Base-by-base conservation (phyloP, 768 basidiomycete species). In the Boletus bicolor region DNA sequence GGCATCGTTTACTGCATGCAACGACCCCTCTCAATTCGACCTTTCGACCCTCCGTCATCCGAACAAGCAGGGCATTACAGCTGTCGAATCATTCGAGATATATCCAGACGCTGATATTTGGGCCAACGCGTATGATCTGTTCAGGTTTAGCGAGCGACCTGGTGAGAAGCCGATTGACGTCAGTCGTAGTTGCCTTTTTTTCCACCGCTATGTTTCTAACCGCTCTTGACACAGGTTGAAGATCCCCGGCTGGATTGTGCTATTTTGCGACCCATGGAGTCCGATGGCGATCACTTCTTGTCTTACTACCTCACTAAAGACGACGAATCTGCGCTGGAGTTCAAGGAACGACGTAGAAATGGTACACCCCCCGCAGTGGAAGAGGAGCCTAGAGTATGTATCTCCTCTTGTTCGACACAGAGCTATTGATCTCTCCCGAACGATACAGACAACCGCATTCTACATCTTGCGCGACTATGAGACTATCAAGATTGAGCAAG, bases 111-210 rank as follows among this genome's bases (percentile, higher is more conserved):
- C 81, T 4, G 85, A 89, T 57, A 85, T 93, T 37, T 96, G 92
- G 91, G 83, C 90, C 41, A 95, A 92, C 66, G 87, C 87, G 58
- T 92, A 93, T 67, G 91, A 93, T 68, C 69, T 94, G 51, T 92
- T 93, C 77, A 76, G 86, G 55, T 93, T 94, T 68, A 85, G 85
- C 11, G 91, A 94, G 68, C 77, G 91, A 19, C 91, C 91, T 15
- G 91, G 91, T n/a, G 91, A 93, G 54, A 77, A 85, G 44, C 63
- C 80, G 14, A 63, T 80, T 7, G 90, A 92, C 60, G 90, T 90
- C 51, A 52, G 82, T 72, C 30, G 38, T 39, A 15, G 36, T 46
- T 24, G 5, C 53, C 35, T 30, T 12, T n/a, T 21, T 26, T 26
- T 44, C 37, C 15, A 17, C 50, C 9, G 8, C 9, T 5, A 6